Percentiles rank a stretch among this genome's conserved stretches.
Evolutionary conservation across 176 grass and related monocot species (phyloP).

Genomic region (Juncus effusus): DNA sequence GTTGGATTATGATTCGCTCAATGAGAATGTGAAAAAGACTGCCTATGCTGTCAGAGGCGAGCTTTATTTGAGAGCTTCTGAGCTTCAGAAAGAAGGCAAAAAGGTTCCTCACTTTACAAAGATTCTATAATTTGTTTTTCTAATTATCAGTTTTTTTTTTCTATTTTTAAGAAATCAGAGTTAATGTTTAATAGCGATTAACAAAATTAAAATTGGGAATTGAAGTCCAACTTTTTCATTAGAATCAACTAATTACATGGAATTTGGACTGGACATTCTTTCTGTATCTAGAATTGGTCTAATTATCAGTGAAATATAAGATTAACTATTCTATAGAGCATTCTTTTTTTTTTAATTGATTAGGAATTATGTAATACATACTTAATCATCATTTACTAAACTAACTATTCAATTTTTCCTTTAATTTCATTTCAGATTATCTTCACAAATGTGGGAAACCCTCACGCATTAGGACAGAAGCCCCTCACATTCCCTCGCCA

Average conservation of each 20-base stretch:
- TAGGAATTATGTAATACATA: neutral
- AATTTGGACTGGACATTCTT: no score
- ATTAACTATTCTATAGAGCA: neutral
- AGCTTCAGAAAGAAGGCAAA: constrained; percentile 97
- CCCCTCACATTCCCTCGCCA: constrained; percentile 92
- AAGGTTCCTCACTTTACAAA: constrained; percentile 31
- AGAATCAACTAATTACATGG: constrained; percentile 3
- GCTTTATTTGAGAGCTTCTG: constrained; percentile 92
- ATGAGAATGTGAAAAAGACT: constrained; percentile 95
- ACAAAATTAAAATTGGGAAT: no score
- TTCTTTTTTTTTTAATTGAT: neutral
- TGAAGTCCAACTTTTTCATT: neutral
- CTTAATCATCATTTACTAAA: neutral
- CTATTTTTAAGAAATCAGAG: neutral
- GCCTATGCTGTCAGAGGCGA: constrained; percentile 94
- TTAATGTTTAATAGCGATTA: no score
- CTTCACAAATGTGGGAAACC: constrained; percentile 99
- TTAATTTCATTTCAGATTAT: constrained; percentile 62
- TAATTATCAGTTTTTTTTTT: neutral
- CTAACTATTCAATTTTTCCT: neutral
- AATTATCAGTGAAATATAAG: neutral
- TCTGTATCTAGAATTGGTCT: no score
- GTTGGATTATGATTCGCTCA: constrained; percentile 83
- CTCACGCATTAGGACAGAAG: constrained; percentile 96
- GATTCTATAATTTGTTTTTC: neutral